Base-by-base conservation (phyloP, 2,329 filamentous ascomycete species). In the Penicillium oxalicum region DNA sequence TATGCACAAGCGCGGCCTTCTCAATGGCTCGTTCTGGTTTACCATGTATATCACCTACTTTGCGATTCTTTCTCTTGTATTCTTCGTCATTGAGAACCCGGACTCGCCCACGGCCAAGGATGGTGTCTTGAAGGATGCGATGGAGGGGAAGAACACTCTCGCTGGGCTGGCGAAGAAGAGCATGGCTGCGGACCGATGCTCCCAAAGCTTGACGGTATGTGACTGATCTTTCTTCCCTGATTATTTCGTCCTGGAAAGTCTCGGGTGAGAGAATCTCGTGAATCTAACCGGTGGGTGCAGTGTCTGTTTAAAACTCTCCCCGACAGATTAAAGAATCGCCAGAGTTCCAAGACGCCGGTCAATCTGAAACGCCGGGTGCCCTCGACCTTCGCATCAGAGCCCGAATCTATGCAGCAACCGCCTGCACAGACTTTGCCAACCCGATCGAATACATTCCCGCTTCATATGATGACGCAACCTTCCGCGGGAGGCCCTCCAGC, bases 121-220 rank as follows among this genome's bases (percentile, higher is more conserved):
- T 53, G 68, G 70, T 24, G 86, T 96, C 24, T 74, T 96, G 51
- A 84, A 84, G 45, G 91, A 97, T 70, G 91, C 91, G 0, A 78
- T 83, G 52, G 86, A 89, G 54, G 93, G 91, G 13, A 87, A 87
- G 62, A 85, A 91, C 55, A 88, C 91, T 53, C 80, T 97, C 51
- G 81, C 83, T 44, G 83, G 82, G 12, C 77, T 97, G 49, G 86
- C 90, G 2, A 83, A 87, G 60, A 85, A 86, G 60, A 96, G 90
- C 63, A 79, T 94, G 76, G 90, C 91, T 33, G 93, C 93, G 3
- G 89, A 96, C 64, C 79, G 88, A 52, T 93, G 94, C 61, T 88
- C 87, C 1, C 78, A 77, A 40, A 86, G 88, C 36, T 76, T 98
- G 27, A 80, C 83, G 64, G 88, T 91, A 76, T 67, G 81, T 71